Percentiles rank a stretch among this genome's conserved stretches.
Conservation (phyloP, 129 eudicot species). For the Sambucus nigra region DNA sequence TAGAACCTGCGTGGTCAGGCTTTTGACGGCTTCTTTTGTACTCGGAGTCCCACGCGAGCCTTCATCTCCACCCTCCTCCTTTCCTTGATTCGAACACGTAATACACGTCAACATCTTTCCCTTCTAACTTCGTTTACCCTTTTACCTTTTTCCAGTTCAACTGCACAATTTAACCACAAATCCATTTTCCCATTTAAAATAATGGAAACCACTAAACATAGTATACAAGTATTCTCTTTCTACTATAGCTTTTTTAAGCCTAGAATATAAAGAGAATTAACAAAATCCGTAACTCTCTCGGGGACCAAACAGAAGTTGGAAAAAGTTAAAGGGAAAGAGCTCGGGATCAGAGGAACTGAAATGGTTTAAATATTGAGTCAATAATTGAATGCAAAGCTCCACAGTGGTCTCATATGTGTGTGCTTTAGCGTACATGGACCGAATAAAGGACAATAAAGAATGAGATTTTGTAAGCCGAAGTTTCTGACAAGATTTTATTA, state of each 20-base stretch:
- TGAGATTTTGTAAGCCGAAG: conserved; percentile 13
- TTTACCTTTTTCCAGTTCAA: conserved; percentile 9
- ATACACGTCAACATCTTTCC: conserved; percentile 68
- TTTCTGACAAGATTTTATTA: conserved; percentile 13
- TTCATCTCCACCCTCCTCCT: conserved; percentile 50
- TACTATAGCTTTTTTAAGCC: too few species aligned
- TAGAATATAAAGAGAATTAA: too few species aligned
- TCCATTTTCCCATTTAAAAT: too few species aligned
- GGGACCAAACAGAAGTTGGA: conserved; percentile 4
- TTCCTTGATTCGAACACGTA: conserved; percentile 60
- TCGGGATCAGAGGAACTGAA: conserved; percentile 36
- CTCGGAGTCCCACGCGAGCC: conserved; percentile 68
- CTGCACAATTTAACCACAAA: too few species aligned
- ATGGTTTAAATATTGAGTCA: conserved; percentile 15
- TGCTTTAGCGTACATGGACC: conserved; percentile 20
- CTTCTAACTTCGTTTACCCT: conserved; percentile 1
- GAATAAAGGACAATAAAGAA: conserved; percentile 1
- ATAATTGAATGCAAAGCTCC: conserved; percentile 17
- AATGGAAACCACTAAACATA: too few species aligned
- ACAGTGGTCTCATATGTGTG: conserved; percentile 8
- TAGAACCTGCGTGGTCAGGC: conserved; percentile 81
- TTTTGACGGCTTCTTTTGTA: conserved; percentile 69
- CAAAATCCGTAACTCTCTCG: too few species aligned
- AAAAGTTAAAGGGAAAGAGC: conserved; percentile 24
- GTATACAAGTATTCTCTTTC: too few species aligned